These are phyloP conservation scores for Neurospora sp. DNA, from an alignment of 495 filamentous ascomycete genomes.

Conservation along the genomic window DNA sequence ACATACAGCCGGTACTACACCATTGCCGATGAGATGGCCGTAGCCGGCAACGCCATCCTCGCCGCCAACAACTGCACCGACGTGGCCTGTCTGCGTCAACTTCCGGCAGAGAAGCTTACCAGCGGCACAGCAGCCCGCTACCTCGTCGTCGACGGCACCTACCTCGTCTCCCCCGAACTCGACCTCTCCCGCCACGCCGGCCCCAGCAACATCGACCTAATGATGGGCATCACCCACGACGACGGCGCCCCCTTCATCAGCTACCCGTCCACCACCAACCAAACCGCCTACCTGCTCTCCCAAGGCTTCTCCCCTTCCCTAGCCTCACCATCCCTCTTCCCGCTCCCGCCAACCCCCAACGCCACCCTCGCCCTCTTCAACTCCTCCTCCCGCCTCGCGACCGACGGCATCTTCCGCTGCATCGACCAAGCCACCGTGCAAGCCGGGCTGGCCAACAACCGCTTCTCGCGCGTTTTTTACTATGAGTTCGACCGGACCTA, in stretches of 20 bases:
- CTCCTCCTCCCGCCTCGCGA: slow-evolving; percentile 31
- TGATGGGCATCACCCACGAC: slow-evolving; percentile 41
- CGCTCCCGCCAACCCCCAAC: slow-evolving; percentile 26
- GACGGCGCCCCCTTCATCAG: slow-evolving; percentile 40
- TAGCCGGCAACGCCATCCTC: slow-evolving; percentile 31
- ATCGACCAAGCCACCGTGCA: slow-evolving; percentile 38
- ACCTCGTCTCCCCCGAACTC: slow-evolving; percentile 27
- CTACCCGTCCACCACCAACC: slow-evolving; percentile 28
- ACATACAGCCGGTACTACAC: slow-evolving; percentile 40
- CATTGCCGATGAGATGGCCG: slow-evolving; percentile 30
- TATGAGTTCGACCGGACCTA: slow-evolving; percentile 46
- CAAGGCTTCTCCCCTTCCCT: slow-evolving; percentile 23
- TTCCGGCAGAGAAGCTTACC: slow-evolving; percentile 26
- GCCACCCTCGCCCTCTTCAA: slow-evolving; percentile 36
- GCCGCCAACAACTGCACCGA: slow-evolving; percentile 30
- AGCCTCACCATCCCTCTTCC: slow-evolving; percentile 21
- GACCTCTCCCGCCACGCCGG: slow-evolving; percentile 19
- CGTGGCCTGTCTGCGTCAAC: slow-evolving; percentile 36
- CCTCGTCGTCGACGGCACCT: slow-evolving; percentile 39
- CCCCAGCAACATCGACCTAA: slow-evolving; percentile 20
- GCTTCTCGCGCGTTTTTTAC: slow-evolving; percentile 29
- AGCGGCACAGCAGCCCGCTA: slow-evolving; percentile 22
- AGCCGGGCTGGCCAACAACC: slow-evolving; percentile 19
- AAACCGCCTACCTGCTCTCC: slow-evolving; percentile 27
- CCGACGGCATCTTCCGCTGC: slow-evolving; percentile 43